phyloP scores from a whole-genome alignment of 2,329 filamentous ascomycete species.

The Eutypa lata region DNA sequence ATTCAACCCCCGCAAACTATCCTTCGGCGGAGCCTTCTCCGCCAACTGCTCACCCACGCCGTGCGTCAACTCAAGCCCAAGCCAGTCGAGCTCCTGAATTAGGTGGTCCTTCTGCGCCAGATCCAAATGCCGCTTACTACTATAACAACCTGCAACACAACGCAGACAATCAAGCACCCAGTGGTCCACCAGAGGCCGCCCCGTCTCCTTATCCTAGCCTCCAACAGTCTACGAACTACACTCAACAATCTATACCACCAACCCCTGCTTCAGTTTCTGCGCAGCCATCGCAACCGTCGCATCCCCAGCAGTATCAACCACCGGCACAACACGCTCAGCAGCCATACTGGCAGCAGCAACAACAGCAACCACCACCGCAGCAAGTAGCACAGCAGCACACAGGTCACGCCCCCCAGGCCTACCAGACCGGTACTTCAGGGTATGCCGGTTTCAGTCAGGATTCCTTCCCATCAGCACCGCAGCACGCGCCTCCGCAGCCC shows the following conservation, averaged over 20 bases:
- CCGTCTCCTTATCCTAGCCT: conserved; percentile 53
- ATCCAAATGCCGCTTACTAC: conserved; percentile 58
- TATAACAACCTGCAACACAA: conserved; percentile 40
- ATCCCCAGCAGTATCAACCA: conserved; percentile 30
- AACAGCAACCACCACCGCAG: conserved; percentile 35
- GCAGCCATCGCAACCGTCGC: conserved; percentile 25
- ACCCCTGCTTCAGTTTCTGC: conserved; percentile 28
- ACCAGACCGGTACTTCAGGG: conserved; percentile 29
- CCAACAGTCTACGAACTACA: conserved; percentile 44
- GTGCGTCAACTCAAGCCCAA: conserved; percentile 26
- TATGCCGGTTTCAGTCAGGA: conserved; percentile 56
- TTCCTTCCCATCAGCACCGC: conserved; percentile 63
- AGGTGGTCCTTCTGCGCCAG: conserved; percentile 35
- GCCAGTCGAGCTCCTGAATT: conserved; percentile 26
- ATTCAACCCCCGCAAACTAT: conserved; percentile 31
- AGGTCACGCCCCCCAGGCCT: conserved; percentile 38
- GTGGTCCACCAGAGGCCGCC: conserved; percentile 37
- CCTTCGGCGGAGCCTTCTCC: conserved; percentile 29
- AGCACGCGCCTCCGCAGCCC: conserved; percentile 57
- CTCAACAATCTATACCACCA: conserved; percentile 40
- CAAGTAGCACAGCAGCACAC: conserved; percentile 29
- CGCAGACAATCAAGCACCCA: conserved; percentile 34
- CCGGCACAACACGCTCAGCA: conserved; percentile 34
- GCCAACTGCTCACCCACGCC: conserved; percentile 25
- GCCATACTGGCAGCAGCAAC: conserved; percentile 49